A percentile compares a stretch with the other conserved stretches of the same genome.
Conservation (phyloP, 257 asterid genomes). For the Solanum appendiculatum region DNA sequence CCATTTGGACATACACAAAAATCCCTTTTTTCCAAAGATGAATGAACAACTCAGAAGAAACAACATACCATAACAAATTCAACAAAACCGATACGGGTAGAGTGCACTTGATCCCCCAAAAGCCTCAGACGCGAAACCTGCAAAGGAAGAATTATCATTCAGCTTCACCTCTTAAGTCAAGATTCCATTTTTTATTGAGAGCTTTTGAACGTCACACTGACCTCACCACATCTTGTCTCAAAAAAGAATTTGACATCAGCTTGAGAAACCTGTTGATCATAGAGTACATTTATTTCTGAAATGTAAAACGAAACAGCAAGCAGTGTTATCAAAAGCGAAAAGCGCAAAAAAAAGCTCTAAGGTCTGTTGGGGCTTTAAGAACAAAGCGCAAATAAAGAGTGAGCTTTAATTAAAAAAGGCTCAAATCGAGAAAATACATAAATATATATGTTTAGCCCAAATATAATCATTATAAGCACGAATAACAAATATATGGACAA, state of each 20-base stretch:
- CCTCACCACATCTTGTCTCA: constrained; percentile 89
- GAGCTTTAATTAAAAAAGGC: neutral
- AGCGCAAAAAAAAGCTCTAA: neutral
- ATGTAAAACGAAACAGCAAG: neutral
- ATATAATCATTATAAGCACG: neutral
- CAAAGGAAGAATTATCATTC: neutral
- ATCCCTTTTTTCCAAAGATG: neutral
- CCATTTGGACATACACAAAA: neutral
- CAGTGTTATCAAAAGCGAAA: neutral
- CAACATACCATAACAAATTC: constrained; percentile 64
- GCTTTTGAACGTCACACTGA: constrained; percentile 10
- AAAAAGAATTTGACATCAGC: constrained; percentile 77
- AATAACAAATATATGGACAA: neutral
- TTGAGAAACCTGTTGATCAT: constrained; percentile 51
- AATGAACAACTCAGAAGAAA: neutral
- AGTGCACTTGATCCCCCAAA: constrained; percentile 88
- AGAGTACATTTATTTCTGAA: neutral
- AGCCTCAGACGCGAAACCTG: constrained; percentile 97
- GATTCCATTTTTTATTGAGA: neutral
- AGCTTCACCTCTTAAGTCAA: neutral
- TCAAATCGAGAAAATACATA: neutral
- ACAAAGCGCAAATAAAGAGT: neutral
- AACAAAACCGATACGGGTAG: constrained; percentile 84
- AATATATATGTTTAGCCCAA: neutral
- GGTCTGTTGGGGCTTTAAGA: neutral